A percentile compares a stretch with the other conserved stretches of the same genome.
Conservation (phyloP, 495 filamentous ascomycete species). For the Glutinoglossum americanum region DNA sequence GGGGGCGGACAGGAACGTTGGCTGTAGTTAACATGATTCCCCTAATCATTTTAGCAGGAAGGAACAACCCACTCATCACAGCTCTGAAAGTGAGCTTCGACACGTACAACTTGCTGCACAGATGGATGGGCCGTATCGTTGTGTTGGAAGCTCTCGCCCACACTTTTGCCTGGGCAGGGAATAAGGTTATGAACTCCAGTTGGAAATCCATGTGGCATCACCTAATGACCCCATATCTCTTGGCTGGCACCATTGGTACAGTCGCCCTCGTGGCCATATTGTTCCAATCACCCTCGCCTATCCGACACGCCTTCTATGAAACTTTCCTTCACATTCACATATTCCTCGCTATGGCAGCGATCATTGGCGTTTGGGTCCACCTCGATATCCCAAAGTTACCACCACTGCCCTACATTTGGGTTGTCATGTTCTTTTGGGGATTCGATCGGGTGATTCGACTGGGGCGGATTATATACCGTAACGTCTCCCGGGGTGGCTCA, state of each 20-base stretch:
- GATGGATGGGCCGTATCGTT: constrained; percentile 83
- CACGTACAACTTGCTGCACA: constrained; percentile 85
- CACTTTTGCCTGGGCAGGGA: constrained; percentile 37
- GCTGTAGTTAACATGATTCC: constrained; percentile 65
- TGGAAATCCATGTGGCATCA: neutral
- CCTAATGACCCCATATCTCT: neutral
- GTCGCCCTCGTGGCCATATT: constrained; percentile 35
- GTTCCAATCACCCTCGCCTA: constrained; percentile 43
- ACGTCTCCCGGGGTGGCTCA: constrained; percentile 30
- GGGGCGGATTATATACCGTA: constrained; percentile 45
- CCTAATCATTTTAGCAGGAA: constrained; percentile 39
- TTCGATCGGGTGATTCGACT: constrained; percentile 54
- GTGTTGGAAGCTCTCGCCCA: constrained; percentile 59
- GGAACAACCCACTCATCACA: constrained; percentile 49
- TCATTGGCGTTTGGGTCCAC: neutral
- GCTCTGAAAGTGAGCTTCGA: constrained; percentile 73
- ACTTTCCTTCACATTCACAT: constrained; percentile 73
- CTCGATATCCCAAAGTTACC: constrained; percentile 31
- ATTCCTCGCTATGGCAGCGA: constrained; percentile 30
- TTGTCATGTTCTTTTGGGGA: constrained; percentile 51
- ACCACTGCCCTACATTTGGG: constrained; percentile 43
- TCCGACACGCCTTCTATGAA: constrained; percentile 92
- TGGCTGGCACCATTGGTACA: constrained; percentile 25
- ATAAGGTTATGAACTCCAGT: neutral
- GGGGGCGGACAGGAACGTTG: constrained; percentile 57